Evolutionary conservation across 2,329 filamentous ascomycete species (phyloP), one percentile per base, ranked within the genome.

Genomic region (Cryphonectria japonica): DNA sequence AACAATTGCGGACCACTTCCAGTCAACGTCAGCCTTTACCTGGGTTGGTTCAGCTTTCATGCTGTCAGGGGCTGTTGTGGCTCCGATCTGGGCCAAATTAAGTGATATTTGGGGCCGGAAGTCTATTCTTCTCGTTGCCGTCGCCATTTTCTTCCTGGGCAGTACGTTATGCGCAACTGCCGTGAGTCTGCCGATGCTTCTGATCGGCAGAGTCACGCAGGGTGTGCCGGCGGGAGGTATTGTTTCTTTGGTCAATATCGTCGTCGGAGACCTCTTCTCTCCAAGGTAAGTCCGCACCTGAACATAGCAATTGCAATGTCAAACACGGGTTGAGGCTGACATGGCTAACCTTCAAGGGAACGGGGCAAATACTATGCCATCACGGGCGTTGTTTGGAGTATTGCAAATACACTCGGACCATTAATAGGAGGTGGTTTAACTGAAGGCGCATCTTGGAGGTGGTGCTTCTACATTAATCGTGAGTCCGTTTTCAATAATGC

Each of bases 1-100:
- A 1, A 83, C 82, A 0, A 87, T 88, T 66, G 80, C 82, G 9
- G 75, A 77, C 2, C 80, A 87, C 34, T 80, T 91, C 8, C 78
- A 85, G 52, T 88, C 87, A 9, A 71, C 75, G 2, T 80, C 85
- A 14, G 87, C 88, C 13, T 92, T 91, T 77, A 86, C 86, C 26
- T 92, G 89, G 90, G 88, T 92, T 67, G 89, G 89, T 0, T 87
- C 85, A 29, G 87, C 89, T 1, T 92, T 89, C 76, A 79, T 91
- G 0, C 85, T 92, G 8, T 88, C 88, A 14, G 87, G 87, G 74
- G 87, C 88, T 0, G 87, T 88, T 0, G 82, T 83, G 0, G 84
- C 83, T 0, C 88, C 89, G 1, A 85, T 89, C 67, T 91, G 89
- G 89, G 87, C 86, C 0, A 82, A 81, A 65, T 75, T 82, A 63